These are phyloP conservation scores for Friedmanniomyces endolithicus DNA, from an alignment of 495 filamentous ascomycete species.

Conservation along the genomic window DNA sequence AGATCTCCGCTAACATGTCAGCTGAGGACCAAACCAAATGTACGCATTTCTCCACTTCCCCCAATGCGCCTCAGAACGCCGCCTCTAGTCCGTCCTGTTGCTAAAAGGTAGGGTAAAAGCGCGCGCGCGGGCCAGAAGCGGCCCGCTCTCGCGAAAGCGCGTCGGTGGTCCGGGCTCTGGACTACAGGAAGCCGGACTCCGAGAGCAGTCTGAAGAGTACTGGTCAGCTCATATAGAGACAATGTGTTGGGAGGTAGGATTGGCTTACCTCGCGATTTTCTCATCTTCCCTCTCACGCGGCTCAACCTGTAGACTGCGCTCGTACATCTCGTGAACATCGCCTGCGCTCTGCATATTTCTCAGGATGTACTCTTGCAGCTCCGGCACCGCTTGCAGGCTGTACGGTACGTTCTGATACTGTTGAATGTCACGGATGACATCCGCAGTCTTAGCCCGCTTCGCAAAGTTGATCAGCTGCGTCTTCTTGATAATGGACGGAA, in stretches of 20 bases:
- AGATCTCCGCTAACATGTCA: neutral
- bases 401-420: slow-evolving; percentile 97
- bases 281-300: slow-evolving; percentile 94
- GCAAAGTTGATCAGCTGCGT: slow-evolving; percentile 95
- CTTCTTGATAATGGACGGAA: slow-evolving; percentile 86
- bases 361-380: slow-evolving; percentile 94
- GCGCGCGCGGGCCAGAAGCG: neutral
- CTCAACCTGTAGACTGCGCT: slow-evolving; percentile 82
- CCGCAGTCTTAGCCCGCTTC: slow-evolving; percentile 93
- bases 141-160: neutral
- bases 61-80: neutral
- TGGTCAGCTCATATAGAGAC: neutral
- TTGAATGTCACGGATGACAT: slow-evolving; percentile 95
- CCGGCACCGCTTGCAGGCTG: slow-evolving; percentile 70
- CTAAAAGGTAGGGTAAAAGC: slow-evolving; percentile 6
- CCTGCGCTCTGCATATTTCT: slow-evolving; percentile 86
- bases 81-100: neutral
- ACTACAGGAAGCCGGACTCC: slow-evolving; percentile 60
- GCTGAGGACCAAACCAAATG: neutral
- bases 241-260: neutral
- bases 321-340: slow-evolving; percentile 98
- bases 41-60: neutral
- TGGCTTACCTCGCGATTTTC: slow-evolving; percentile 63
- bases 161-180: neutral
- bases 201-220: slow-evolving; percentile 49